These are phyloP conservation scores for Microthlaspi erraticum DNA, from an alignment of 345 rosid species.

Conservation along the genomic window DNA sequence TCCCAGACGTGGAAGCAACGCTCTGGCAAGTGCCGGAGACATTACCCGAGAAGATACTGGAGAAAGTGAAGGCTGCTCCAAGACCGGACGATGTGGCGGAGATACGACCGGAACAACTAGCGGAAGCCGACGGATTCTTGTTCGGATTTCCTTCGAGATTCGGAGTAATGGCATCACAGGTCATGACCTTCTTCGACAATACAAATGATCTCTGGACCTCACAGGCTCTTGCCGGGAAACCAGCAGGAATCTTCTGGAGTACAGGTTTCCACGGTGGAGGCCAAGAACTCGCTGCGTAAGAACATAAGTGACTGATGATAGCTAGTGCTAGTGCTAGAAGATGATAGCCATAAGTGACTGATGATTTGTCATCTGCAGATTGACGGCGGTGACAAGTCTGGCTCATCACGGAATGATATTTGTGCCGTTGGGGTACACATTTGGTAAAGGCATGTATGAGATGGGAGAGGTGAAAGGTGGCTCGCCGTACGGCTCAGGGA, in stretches of 20 bases:
- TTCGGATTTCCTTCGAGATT: constrained; percentile 96
- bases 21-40: constrained; percentile 97
- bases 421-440: constrained; percentile 91
- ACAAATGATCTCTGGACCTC: constrained; percentile 70
- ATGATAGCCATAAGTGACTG: background rate
- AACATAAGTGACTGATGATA: constrained; percentile 8
- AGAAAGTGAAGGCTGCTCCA: constrained; percentile 77
- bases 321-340: too few species aligned
- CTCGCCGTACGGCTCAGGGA: constrained; percentile 90
- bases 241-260: constrained; percentile 98
- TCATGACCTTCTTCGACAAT: constrained; percentile 86
- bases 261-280: constrained; percentile 98
- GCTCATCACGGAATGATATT: constrained; percentile 92
- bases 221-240: constrained; percentile 93
- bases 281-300: constrained; percentile 96
- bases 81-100: constrained; percentile 78
- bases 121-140: constrained; percentile 90
- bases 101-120: constrained; percentile 74
- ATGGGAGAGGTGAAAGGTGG: constrained; percentile 94
- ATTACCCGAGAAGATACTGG: constrained; percentile 59
- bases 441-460: constrained; percentile 84
- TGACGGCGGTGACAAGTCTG: constrained; percentile 83
- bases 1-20: constrained; percentile 84
- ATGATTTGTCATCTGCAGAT: constrained; percentile 47
- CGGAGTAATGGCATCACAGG: constrained; percentile 94